Conservation (phyloP, 1,139 yeast species). For the Hemisphaericaspora lyxosophila region DNA sequence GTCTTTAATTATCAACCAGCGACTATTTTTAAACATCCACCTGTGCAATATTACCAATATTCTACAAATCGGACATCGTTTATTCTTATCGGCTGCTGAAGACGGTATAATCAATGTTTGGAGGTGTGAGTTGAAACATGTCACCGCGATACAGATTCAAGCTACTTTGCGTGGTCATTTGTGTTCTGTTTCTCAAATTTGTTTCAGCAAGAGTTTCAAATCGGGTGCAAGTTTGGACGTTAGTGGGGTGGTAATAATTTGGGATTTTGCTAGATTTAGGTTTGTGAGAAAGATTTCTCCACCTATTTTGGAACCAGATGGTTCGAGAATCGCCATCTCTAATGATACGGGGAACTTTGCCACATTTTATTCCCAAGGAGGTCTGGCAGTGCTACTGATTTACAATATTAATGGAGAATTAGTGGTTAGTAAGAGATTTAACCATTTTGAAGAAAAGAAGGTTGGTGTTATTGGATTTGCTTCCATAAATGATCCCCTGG, state of each 20-base stretch:
- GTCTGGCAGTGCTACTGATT: slow-evolving; percentile 27
- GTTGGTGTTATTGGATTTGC: slow-evolving; percentile 33
- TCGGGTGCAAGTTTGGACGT: slow-evolving; percentile 52
- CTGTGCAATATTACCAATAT: slow-evolving; percentile 33
- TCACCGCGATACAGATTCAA: slow-evolving; percentile 38
- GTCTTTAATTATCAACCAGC: slow-evolving; percentile 42
- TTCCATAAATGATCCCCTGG: slow-evolving; percentile 28
- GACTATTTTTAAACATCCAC: slow-evolving; percentile 43
- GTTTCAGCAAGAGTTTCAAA: slow-evolving; percentile 51
- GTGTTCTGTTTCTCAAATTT: slow-evolving; percentile 38
- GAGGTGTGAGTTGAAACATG: slow-evolving; percentile 37
- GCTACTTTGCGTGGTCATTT: slow-evolving; percentile 57
- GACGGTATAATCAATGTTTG: slow-evolving; percentile 59
- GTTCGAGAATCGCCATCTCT: slow-evolving; percentile 46
- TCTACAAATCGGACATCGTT: slow-evolving; percentile 36
- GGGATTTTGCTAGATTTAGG: slow-evolving; percentile 59
- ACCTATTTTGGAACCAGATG: slow-evolving; percentile 10
- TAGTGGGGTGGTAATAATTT: slow-evolving; percentile 49
- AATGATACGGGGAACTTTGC: slow-evolving; percentile 57
- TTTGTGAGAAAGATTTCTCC: slow-evolving; percentile 44
- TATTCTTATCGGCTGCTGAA: slow-evolving; percentile 53
- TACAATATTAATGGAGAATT: slow-evolving; percentile 58
- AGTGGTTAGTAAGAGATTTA: slow-evolving; percentile 24
- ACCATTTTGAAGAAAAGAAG: slow-evolving; percentile 10
- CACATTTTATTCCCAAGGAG: slow-evolving; percentile 23